A percentile compares a stretch with the other conserved stretches of the same genome.
These are phyloP conservation scores for Planoprotostelium fungivorum DNA, from an alignment of 78 protist genomes.

Conservation along the genomic window DNA sequence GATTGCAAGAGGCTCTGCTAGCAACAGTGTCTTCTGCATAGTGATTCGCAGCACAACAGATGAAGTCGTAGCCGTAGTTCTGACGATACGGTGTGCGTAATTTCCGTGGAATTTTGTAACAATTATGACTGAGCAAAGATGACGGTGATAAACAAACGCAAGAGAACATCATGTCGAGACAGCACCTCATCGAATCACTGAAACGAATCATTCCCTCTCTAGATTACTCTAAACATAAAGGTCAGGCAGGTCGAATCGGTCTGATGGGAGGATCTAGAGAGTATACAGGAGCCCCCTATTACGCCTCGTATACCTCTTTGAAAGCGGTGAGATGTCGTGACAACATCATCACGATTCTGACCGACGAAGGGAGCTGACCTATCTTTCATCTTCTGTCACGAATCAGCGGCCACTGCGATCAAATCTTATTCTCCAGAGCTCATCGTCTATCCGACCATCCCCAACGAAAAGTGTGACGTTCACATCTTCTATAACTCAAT, in stretches of 20 bases:
- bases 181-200: neutral
- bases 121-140: no score
- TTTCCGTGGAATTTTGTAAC: no score
- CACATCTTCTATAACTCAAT: neutral
- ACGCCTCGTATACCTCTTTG: neutral
- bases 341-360: neutral
- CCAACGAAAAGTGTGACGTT: constrained; percentile 19
- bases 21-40: no score
- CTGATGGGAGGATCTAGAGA: constrained; percentile 50
- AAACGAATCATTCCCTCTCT: neutral
- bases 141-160: no score
- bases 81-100: no score
- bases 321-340: neutral
- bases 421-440: constrained; percentile 54
- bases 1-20: no score
- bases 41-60: no score
- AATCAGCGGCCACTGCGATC: constrained; percentile 47
- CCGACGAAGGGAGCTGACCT: constrained; percentile 33
- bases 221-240: constrained; percentile 30
- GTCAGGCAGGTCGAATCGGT: constrained; percentile 47
- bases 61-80: no score
- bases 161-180: neutral
- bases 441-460: constrained; percentile 46
- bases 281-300: constrained; percentile 67
- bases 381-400: constrained; percentile 25